phyloP scores from a whole-genome alignment of 352 stramenopile genomes.

The Thalassiosira hispida region DNA sequence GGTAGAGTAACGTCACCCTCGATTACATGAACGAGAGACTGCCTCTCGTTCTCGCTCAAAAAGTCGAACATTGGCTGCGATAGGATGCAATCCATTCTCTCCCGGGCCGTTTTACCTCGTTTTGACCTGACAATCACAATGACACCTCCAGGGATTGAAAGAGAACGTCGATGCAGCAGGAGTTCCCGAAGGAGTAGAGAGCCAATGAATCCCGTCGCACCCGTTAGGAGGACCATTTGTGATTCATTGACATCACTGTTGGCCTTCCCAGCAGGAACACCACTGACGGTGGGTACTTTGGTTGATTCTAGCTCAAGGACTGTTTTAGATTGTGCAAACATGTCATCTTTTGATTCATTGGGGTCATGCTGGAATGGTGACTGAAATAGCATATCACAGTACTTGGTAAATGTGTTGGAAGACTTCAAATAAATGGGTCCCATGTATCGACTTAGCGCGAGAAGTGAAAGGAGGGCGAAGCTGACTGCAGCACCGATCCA shows the following conservation, averaged over 20 bases:
- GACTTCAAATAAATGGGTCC: conserved; percentile 69
- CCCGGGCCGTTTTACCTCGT: conserved; percentile 45
- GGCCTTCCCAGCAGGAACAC: neutral
- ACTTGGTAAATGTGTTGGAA: conserved; percentile 69
- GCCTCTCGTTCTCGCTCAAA: conserved; percentile 64
- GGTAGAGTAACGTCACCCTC: conserved; percentile 73
- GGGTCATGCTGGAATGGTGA: conserved; percentile 43
- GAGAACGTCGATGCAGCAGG: conserved; percentile 59
- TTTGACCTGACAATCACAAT: conserved; percentile 75
- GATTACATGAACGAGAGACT: conserved; percentile 66
- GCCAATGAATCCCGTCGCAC: conserved; percentile 83
- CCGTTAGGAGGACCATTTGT: conserved; percentile 71
- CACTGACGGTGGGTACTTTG: conserved; percentile 17
- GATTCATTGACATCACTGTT: neutral
- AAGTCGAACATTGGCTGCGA: conserved; percentile 75
- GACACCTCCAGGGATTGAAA: conserved; percentile 58
- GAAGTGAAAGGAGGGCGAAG: conserved; percentile 14
- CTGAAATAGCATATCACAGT: conserved; percentile 70
- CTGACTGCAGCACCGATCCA: conserved; percentile 15
- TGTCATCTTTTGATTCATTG: neutral
- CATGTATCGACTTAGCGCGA: conserved; percentile 54
- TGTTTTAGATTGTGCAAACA: conserved; percentile 32
- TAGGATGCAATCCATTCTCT: conserved; percentile 66
- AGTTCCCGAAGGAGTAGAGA: conserved; percentile 79
- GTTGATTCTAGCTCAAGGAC: conserved; percentile 43